A percentile compares a stretch with the other conserved stretches of the same genome.
phyloP scores from a whole-genome alignment of 345 rosid species.

The Murraya paniculata region DNA sequence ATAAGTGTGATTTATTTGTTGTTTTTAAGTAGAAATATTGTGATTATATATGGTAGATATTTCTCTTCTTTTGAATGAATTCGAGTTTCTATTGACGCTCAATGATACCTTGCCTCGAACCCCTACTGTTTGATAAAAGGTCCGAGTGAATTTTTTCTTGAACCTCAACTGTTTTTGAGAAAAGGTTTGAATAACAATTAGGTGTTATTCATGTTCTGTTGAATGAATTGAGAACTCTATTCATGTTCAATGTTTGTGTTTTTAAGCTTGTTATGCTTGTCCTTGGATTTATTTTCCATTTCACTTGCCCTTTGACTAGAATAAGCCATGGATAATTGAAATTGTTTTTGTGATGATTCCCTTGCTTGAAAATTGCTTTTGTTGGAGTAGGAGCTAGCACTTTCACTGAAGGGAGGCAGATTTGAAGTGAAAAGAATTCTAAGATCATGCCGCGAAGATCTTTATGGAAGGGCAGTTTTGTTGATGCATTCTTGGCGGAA shows the following conservation, averaged over 20 bases:
- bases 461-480: conserved; percentile 49
- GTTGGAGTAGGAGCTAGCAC: not conserved
- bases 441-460: conserved; percentile 25
- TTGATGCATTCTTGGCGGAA: conserved; percentile 44
- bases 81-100: not conserved
- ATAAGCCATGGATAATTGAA: no score
- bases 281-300: not conserved
- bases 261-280: not conserved
- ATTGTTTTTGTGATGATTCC: not conserved
- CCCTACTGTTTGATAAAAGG: not conserved
- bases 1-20: not conserved
- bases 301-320: not conserved
- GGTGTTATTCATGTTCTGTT: not conserved
- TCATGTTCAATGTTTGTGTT: not conserved
- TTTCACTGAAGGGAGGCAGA: not conserved
- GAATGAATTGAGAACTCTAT: not conserved
- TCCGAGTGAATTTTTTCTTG: not conserved
- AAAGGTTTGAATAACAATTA: not conserved
- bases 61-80: not conserved
- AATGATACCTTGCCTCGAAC: not conserved
- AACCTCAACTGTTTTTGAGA: not conserved
- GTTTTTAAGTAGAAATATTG: not conserved
- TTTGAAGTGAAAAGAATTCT: not conserved
- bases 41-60: not conserved
- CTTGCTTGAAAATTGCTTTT: not conserved